phyloP scores from a whole-genome alignment of 106 monocot genomes.

The Dioscorea alata region DNA sequence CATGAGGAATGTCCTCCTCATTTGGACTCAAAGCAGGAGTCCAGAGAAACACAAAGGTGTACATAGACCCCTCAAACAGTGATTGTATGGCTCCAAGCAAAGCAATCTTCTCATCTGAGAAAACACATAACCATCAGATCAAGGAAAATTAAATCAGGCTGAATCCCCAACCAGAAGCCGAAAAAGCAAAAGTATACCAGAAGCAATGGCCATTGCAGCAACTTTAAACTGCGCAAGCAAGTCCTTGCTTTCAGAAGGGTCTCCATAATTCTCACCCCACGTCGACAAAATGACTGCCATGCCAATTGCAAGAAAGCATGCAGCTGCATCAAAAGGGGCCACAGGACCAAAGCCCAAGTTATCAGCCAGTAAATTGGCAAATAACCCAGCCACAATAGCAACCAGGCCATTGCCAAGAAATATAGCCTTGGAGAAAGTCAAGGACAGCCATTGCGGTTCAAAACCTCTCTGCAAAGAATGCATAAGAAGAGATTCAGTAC shows the following conservation, averaged over 20 bases:
- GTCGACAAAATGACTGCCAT: slow-evolving; percentile 86
- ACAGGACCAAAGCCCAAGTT: slow-evolving; percentile 91
- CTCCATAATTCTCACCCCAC: slow-evolving; percentile 96
- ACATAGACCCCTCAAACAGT: slow-evolving; percentile 97
- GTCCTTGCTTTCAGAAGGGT: slow-evolving; percentile 85
- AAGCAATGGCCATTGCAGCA: slow-evolving; percentile 90
- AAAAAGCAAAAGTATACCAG: slow-evolving; percentile 41
- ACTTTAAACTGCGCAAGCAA: slow-evolving; percentile 77
- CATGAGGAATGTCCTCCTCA: slow-evolving; percentile 94
- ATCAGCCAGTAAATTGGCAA: slow-evolving; percentile 80
- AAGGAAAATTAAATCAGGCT: no score
- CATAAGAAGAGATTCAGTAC: not conserved
- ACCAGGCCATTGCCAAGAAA: slow-evolving; percentile 97
- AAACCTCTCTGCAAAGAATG: slow-evolving; percentile 71
- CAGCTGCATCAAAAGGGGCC: slow-evolving; percentile 96
- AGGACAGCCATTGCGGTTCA: slow-evolving; percentile 91
- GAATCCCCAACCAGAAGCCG: no score
- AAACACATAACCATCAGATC: not conserved
- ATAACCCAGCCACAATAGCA: slow-evolving; percentile 77
- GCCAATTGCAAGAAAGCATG: slow-evolving; percentile 86
- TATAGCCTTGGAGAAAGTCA: slow-evolving; percentile 99
- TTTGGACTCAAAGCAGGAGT: slow-evolving; percentile 97
- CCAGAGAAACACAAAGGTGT: slow-evolving; percentile 96
- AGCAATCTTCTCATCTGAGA: slow-evolving; percentile 95
- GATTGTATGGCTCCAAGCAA: slow-evolving; percentile 98